These are phyloP conservation scores for Lomentospora prolificans DNA, from an alignment of 2,329 filamentous ascomycete genomes.

Conservation along the genomic window DNA sequence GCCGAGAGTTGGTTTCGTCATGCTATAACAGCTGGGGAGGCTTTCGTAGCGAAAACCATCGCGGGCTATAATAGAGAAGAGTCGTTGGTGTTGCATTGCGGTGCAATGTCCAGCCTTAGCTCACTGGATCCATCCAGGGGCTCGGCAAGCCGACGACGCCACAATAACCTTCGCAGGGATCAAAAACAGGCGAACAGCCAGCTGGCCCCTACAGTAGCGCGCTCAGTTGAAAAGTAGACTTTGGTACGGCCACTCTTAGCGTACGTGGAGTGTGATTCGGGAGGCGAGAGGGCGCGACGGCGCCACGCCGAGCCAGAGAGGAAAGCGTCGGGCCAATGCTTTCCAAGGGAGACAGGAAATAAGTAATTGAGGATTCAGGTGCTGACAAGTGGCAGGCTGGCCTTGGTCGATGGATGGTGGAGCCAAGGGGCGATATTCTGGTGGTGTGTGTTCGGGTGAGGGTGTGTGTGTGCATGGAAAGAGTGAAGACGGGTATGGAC, in stretches of 20 bases:
- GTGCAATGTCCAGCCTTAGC: not conserved
- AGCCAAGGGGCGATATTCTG: not conserved
- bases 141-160: not conserved
- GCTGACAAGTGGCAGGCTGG: not conserved
- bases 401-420: not conserved
- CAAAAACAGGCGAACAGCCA: not conserved
- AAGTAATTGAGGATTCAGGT: too few species aligned
- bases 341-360: too few species aligned
- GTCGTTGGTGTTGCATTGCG: not conserved
- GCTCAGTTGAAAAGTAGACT: not conserved
- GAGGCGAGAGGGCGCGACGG: not conserved
- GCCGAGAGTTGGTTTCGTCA: too few species aligned
- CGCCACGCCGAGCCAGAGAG: not conserved
- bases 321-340: not conserved
- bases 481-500: not conserved
- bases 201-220: not conserved
- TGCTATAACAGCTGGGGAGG: too few species aligned
- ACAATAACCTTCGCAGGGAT: not conserved
- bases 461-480: not conserved
- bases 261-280: not conserved
- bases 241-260: not conserved
- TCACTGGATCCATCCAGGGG: not conserved
- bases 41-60: not conserved
- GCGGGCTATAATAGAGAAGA: not conserved
- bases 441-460: too few species aligned